Evolutionary conservation across 2,329 filamentous ascomycete species (phyloP).

Genomic region (Colletotrichum costaricense): DNA sequence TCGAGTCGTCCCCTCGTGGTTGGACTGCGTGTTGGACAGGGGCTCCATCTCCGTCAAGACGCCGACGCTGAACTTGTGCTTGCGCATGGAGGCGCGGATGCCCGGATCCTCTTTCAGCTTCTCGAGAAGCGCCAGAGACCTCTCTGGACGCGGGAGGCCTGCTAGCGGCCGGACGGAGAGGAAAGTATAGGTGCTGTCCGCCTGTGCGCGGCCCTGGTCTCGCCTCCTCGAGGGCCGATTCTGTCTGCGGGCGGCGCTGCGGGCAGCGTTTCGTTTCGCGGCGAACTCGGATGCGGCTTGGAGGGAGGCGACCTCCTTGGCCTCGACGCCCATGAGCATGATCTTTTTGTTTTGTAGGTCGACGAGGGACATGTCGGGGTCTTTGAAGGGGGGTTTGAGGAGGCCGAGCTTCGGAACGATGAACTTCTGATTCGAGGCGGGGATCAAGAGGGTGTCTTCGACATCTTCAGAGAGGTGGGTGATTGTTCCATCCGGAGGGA

Average conservation of each 20-base stretch:
- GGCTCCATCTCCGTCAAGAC: constrained; percentile 97
- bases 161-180: constrained; percentile 78
- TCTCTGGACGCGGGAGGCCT: constrained; percentile 80
- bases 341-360: constrained; percentile 68
- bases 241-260: constrained; percentile 46
- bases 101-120: constrained; percentile 85
- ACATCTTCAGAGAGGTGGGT: constrained; percentile 71
- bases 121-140: constrained; percentile 77
- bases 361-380: constrained; percentile 61
- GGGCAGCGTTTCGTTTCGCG: constrained; percentile 58
- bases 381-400: constrained; percentile 72
- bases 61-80: constrained; percentile 85
- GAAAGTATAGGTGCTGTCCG: constrained; percentile 84
- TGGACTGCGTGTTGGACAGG: constrained; percentile 76
- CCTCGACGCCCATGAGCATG: constrained; percentile 73
- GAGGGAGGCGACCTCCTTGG: constrained; percentile 68
- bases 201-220: constrained; percentile 52
- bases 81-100: constrained; percentile 84
- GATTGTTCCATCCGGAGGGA: constrained; percentile 59
- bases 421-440: constrained; percentile 74
- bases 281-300: constrained; percentile 60
- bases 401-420: constrained; percentile 74
- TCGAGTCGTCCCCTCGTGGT: constrained; percentile 77
- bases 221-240: constrained; percentile 51
- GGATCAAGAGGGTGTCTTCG: constrained; percentile 66